A percentile compares a stretch with the other conserved stretches of the same genome.
These are phyloP conservation scores for Colletotrichum gigasporum DNA, from an alignment of 2,329 filamentous ascomycete species.

Conservation along the genomic window DNA sequence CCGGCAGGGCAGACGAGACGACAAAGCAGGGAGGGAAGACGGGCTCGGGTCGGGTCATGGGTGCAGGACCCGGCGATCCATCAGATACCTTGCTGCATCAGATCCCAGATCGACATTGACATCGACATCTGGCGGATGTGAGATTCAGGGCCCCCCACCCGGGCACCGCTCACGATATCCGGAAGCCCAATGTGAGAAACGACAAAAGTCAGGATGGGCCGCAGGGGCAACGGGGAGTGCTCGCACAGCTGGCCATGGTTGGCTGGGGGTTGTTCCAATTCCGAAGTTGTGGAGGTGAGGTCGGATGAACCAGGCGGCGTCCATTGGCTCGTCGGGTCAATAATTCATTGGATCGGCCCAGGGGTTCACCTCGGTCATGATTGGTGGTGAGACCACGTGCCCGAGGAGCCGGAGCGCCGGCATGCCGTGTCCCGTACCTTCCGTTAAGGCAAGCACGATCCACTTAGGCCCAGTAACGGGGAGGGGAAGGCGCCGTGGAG, in stretches of 20 bases:
- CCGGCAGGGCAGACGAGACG: constrained; percentile 13
- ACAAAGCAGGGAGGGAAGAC: not conserved
- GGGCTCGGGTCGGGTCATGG: not conserved
- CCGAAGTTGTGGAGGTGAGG: constrained; percentile 6
- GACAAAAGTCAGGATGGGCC: not conserved
- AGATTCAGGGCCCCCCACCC: constrained; percentile 8
- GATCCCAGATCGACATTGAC: not conserved
- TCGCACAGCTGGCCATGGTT: too few relatives aligned
- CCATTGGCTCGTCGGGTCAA: not conserved
- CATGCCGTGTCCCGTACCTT: not conserved
- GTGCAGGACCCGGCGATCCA: not conserved
- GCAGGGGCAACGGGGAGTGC: not conserved
- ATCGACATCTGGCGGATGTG: not conserved
- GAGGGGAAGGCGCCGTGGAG: not conserved
- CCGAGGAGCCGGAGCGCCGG: constrained; percentile 8
- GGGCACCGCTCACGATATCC: not conserved
- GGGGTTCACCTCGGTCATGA: constrained; percentile 6
- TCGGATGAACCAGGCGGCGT: not conserved
- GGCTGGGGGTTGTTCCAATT: not conserved
- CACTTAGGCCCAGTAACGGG: too few relatives aligned
- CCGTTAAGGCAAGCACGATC: not conserved
- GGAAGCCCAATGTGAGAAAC: not conserved
- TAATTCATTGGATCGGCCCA: constrained; percentile 5
- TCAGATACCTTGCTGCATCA: not conserved
- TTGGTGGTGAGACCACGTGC: constrained; percentile 10